Evolutionary conservation across 2,329 filamentous ascomycete genomes (phyloP), one percentile per base, ranked within the genome.

Genomic region (Teratosphaeriaceae sp.): DNA sequence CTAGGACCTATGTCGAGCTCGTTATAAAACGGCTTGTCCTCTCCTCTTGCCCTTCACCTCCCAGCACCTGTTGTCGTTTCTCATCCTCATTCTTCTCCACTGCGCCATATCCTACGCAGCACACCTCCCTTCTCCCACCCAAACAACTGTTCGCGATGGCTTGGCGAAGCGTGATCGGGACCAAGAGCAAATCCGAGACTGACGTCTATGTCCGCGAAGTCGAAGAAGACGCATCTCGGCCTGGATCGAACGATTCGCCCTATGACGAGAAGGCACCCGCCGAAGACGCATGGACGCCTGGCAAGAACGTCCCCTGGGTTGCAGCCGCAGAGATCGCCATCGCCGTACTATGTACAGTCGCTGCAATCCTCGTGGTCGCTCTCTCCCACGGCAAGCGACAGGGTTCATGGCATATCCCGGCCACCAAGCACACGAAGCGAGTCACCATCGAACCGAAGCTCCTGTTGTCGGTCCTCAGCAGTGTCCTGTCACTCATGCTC

Each of bases 371-470:
- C 6, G 29, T 31, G 29, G 29, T 31, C 29, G 15, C 29, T 31
- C 29, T 31, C 8, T 31, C 29, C 15, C 6, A 31, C 15, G 29
- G 29, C 9, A 31, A 15, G 16, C 29, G 29, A n/a, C n/a, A 31
- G 16, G 29, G 29, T 5, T 31, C 29, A 16, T 31, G 29, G 29
- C 15, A 31, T 5, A 31, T 31, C 6, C 29, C 29, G 29, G 11
- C 29, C 8, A 31, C 29, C 7, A 31, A 7, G 29, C 29, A 31
- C 16, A 31, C 29, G 15, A 31, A n/a, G 15, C 29, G 29, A 6
- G n/a, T 31, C 29, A 31, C 29, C 15, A 31, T 31, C 29, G 29
- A 31, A n/a, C 29, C 29, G 15, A 31, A 31, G n/a, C 29, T 31
- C 11, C 29, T 31, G n/a, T n/a, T 31, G 15, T 31, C 29, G 6